These are phyloP conservation scores for Camellia sinensis DNA, from an alignment of 148 eudicot species.

Conservation along the genomic window DNA sequence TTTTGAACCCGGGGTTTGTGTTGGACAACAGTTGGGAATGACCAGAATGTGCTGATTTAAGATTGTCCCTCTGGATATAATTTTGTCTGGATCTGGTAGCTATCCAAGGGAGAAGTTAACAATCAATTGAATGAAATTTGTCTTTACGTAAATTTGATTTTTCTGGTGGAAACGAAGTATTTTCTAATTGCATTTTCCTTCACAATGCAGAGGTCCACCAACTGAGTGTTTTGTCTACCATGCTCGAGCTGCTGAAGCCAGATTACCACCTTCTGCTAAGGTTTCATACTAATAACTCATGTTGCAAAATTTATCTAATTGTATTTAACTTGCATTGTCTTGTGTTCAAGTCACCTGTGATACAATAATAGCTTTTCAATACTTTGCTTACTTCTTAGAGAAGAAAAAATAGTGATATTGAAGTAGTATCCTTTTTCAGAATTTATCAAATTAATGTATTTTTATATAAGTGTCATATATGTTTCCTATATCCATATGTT, in stretches of 20 bases:
- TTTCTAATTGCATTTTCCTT: slow-evolving; percentile 9
- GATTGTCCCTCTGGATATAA: neutral
- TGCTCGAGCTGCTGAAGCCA: slow-evolving; percentile 77
- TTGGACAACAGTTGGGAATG: neutral
- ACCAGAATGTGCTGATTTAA: neutral
- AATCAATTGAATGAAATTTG: neutral
- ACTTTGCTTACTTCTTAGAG: no score
- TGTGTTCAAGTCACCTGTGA: neutral
- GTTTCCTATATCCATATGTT: no score
- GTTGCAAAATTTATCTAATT: neutral
- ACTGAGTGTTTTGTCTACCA: slow-evolving; percentile 91
- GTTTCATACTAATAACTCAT: slow-evolving; percentile 21
- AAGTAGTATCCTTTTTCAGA: no score
- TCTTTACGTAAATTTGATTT: neutral
- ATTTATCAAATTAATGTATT: no score
- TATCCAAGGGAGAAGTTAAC: neutral
- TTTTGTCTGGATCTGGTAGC: neutral
- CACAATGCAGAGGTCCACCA: slow-evolving; percentile 76
- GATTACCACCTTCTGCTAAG: slow-evolving; percentile 44
- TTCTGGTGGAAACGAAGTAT: neutral
- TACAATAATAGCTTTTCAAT: no score
- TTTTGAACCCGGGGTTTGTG: neutral
- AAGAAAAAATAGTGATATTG: no score
- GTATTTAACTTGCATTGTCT: neutral
- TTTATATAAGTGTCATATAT: no score